Percentiles rank a stretch among this genome's conserved stretches.
Evolutionary conservation across 2,329 filamentous ascomycete genomes (phyloP).

Genomic region (Diaporthe ampelina): DNA sequence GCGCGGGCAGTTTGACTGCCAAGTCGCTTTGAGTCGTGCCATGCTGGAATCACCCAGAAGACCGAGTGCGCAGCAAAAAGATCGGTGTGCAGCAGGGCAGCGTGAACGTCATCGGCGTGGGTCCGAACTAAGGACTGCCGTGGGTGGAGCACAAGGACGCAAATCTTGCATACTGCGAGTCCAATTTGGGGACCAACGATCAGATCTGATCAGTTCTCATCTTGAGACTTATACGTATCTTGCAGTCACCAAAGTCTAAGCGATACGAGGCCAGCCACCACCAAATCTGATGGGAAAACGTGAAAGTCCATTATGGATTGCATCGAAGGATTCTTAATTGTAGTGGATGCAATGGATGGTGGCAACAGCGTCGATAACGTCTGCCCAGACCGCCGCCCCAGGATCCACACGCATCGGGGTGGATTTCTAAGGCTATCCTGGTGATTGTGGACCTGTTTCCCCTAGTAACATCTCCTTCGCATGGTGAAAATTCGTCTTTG

Average conservation of each 20-base stretch:
- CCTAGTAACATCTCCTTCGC: background rate
- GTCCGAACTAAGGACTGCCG: constrained; percentile 12
- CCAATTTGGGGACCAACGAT: background rate
- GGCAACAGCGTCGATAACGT: background rate
- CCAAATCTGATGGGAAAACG: too few species aligned
- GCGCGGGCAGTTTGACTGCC: background rate
- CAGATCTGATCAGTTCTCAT: background rate
- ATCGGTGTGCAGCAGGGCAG: background rate
- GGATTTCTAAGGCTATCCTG: background rate
- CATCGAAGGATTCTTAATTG: background rate
- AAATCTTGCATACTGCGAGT: constrained; percentile 5
- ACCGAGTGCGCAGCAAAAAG: background rate
- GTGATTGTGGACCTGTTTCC: background rate
- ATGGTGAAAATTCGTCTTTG: background rate
- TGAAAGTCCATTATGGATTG: too few species aligned
- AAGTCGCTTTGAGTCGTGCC: background rate
- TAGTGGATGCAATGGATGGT: too few species aligned
- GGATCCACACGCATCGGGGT: background rate
- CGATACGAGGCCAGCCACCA: background rate
- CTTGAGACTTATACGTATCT: background rate
- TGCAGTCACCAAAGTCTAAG: background rate
- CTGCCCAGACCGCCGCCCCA: background rate
- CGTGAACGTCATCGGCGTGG: constrained; percentile 6
- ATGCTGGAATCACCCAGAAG: background rate
- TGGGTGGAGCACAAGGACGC: background rate